Base-by-base conservation (phyloP, 140 eudicot species). In the Stevia rebaudiana region DNA sequence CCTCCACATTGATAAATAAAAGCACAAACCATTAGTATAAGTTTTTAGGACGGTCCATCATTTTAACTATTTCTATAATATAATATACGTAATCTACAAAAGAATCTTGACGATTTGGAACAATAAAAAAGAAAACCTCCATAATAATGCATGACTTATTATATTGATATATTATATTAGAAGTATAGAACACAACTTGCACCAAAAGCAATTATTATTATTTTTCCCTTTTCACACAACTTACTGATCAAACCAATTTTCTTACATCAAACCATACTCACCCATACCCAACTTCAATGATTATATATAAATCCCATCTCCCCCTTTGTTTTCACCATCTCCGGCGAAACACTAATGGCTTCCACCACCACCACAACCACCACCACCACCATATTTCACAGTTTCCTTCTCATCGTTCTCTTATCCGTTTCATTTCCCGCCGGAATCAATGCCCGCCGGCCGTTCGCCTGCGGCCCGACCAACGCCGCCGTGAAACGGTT, bases 381-480 rank as follows among this genome's bases (percentile, higher is more conserved):
- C 49, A 40, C 80, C 73, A 70, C 69, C 58, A 8, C 71, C 67
- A 23, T 62, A 13, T 8, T 41, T 47, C 33, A 15, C 12, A 58
- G 16, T 23, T n/a, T 30, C 21, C 41, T 60, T 41, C 4, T 76
- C 4, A 0, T 60, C 11, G 19, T 55, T 19, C 0, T 75, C 22
- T 47, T 66, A 11, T 24, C 8, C 28, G 57, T 63, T 2, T 53
- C 73, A 21, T 76, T 16, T 23, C 69, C 61, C 0, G 37, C 67
- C 40, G 81, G 57, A 13, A 67, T 37, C 8, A 47, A 62, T 39
- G 80, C 78, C 40, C 67, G 72, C 0, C 60, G 62, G 23, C 72
- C 88, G 4, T 81, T 87, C 25, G 95, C 95, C 0, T 87, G 95
- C 59, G 84, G 79, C 65, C 88, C 84, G 2, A 22, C 8, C 11